Conservation (phyloP, 345 rosid genomes). For the Diplotaxis tenuifolia region DNA sequence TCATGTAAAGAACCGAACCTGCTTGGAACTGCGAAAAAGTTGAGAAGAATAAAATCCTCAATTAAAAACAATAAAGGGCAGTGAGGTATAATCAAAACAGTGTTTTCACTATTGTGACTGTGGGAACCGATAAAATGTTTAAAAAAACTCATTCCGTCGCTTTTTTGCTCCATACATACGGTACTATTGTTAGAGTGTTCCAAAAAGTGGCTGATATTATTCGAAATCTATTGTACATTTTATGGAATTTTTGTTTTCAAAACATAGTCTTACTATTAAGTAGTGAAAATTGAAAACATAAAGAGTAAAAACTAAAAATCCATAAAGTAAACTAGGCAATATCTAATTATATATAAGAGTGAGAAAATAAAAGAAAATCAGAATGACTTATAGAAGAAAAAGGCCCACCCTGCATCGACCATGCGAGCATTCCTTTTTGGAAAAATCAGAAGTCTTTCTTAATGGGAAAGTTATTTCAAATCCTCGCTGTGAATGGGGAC, state of each 20-base stretch:
- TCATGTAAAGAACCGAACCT: not conserved
- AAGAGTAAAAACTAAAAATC: not conserved
- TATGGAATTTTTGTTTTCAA: not conserved
- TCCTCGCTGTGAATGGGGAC: slow-evolving; percentile 21
- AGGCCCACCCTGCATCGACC: slow-evolving; percentile 13
- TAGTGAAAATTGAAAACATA: not conserved
- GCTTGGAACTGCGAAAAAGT: not conserved
- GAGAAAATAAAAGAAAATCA: not conserved
- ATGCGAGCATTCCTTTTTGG: not conserved
- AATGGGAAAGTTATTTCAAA: slow-evolving; percentile 29
- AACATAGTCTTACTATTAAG: not conserved
- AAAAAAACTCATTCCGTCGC: not conserved
- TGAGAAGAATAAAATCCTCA: not conserved
- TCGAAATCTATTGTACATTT: not conserved
- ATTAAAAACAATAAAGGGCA: not conserved
- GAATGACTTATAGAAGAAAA: slow-evolving; percentile 20
- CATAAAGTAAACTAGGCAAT: not conserved
- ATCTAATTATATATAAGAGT: not conserved
- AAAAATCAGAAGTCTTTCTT: slow-evolving; percentile 14
- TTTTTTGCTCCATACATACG: not conserved
- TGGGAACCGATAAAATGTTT: not conserved
- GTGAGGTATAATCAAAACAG: not conserved
- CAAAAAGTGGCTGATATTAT: not conserved
- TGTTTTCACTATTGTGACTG: not conserved
- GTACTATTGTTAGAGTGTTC: too few species aligned